phyloP scores from a whole-genome alignment of 2,329 filamentous ascomycete species.

The Aspergillus intermedius region DNA sequence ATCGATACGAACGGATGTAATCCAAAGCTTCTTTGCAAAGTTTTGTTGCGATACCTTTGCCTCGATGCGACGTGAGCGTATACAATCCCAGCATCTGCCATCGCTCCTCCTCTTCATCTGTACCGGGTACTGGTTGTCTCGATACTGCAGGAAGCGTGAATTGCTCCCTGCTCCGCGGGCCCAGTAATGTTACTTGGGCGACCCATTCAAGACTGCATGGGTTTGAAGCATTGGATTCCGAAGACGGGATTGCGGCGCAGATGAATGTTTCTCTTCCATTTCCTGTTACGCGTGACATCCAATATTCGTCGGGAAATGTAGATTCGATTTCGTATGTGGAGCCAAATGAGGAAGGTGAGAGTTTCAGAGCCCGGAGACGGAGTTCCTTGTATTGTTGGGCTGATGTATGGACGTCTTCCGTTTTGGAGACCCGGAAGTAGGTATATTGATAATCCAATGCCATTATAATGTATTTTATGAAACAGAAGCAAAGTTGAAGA shows the following conservation, averaged over 20 bases:
- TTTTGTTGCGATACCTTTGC: slow-evolving; percentile 21
- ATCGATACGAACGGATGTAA: slow-evolving; percentile 12
- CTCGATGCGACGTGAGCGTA: slow-evolving; percentile 24
- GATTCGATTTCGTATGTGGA: slow-evolving; percentile 27
- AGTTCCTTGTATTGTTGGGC: slow-evolving; percentile 6
- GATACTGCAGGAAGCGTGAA: slow-evolving; percentile 20
- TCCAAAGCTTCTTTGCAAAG: slow-evolving; percentile 19
- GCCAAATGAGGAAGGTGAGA: slow-evolving; percentile 22
- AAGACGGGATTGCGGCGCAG: slow-evolving; percentile 14
- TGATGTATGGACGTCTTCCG: not conserved
- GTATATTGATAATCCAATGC: too few species aligned
- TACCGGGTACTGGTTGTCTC: slow-evolving; percentile 13
- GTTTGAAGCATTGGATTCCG: too few species aligned
- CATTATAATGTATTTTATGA: too few species aligned
- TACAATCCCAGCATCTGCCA: slow-evolving; percentile 28
- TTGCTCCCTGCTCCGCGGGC: slow-evolving; percentile 15
- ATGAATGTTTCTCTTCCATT: slow-evolving; percentile 23
- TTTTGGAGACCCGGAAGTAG: too few species aligned
- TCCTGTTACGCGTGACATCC: slow-evolving; percentile 19
- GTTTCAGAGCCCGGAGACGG: slow-evolving; percentile 23
- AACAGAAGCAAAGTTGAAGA: too few species aligned
- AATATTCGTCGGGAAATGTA: slow-evolving; percentile 15
- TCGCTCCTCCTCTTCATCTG: slow-evolving; percentile 20
- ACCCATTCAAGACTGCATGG: slow-evolving; percentile 20
- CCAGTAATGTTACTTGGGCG: slow-evolving; percentile 25